Base-by-base conservation (phyloP, 2,329 filamentous ascomycete species). In the Aspergillus sp. region DNA sequence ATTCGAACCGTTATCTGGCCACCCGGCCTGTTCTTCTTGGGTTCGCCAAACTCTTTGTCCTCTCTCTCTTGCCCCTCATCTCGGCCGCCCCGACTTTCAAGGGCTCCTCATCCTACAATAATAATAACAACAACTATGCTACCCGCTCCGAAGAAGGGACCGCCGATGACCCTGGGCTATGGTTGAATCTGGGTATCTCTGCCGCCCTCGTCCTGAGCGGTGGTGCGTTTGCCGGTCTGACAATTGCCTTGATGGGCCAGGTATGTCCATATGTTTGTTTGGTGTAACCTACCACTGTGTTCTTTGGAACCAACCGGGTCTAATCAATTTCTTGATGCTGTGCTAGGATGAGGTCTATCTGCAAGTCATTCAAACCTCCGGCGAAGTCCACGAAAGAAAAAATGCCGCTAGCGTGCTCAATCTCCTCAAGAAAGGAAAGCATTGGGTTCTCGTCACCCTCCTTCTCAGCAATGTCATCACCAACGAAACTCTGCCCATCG, bases 401-500 rank as follows among this genome's bases (percentile, higher is more conserved):
- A 89, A 96, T 62, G 93, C 93, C 1, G 80, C 79, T 44, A 85
- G 82, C 51, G 93, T 98, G 8, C 77, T 93, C 55, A 77, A 82
- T 35, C 74, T 98, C 27, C 71, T 98, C 44, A 82, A 88, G 52
- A 86, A 81, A 57, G 93, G 93, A 58, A 98, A 98, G 67, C 93
- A 98, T 68, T 98, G 93, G 93, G 91, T 98, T 13, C 75, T 98
- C 45, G 93, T 98, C 42, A 97, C 93, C 3, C 73, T 98, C 27
- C 78, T 98, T 6, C 75, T 98, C 44, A 90, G 90, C 66, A 98
- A 98, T 66, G 93, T 98, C 61, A 94, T 98, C 58, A 95, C 94
- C 53, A 97, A 98, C 67, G 93, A 97, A 70, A 94, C 91, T 2
- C 75, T 96, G 10, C 93, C 93, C 27, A 95, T 98, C 49, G 88